phyloP scores from a whole-genome alignment of 140 eudicot species.

The Cichorium intybus region DNA sequence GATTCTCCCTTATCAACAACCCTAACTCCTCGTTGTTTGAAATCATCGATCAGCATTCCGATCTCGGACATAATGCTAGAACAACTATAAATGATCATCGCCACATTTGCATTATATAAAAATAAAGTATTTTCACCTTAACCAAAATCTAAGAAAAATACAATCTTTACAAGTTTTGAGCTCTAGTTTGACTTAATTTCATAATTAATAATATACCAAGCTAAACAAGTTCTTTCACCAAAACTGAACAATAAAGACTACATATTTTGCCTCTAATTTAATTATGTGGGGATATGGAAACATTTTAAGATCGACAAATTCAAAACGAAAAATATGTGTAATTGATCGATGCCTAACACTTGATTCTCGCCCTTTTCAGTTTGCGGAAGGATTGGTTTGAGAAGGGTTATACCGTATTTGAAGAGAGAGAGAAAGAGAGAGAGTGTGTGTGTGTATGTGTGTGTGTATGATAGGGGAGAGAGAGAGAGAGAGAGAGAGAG shows the following conservation, averaged over 20 bases:
- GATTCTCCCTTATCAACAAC: conserved; percentile 49
- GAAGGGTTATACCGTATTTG: no score
- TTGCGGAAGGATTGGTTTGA: neutral
- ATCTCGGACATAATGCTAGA: conserved; percentile 66
- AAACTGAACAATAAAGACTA: neutral
- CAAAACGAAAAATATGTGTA: neutral
- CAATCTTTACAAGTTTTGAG: conserved; percentile 18
- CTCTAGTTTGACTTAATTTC: neutral
- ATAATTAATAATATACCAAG: conserved; percentile 7
- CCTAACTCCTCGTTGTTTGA: conserved; percentile 48
- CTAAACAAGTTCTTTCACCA: neutral
- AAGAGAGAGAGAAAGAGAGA: no score
- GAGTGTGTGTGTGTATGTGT: no score
- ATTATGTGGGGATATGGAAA: conserved; percentile 1
- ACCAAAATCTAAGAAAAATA: neutral
- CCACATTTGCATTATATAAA: conserved; percentile 4
- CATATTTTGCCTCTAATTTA: neutral
- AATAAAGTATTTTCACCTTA: neutral
- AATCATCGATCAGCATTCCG: conserved; percentile 60
- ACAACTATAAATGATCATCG: conserved; percentile 63
- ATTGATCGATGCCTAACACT: neutral
- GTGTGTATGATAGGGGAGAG: no score
- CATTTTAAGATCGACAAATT: neutral
- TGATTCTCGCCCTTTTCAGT: neutral
- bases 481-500: no score